A percentile compares a stretch with the other conserved stretches of the same genome.
Conservation (phyloP, 2,329 filamentous ascomycete genomes). For the Colletotrichum plurivorum region DNA sequence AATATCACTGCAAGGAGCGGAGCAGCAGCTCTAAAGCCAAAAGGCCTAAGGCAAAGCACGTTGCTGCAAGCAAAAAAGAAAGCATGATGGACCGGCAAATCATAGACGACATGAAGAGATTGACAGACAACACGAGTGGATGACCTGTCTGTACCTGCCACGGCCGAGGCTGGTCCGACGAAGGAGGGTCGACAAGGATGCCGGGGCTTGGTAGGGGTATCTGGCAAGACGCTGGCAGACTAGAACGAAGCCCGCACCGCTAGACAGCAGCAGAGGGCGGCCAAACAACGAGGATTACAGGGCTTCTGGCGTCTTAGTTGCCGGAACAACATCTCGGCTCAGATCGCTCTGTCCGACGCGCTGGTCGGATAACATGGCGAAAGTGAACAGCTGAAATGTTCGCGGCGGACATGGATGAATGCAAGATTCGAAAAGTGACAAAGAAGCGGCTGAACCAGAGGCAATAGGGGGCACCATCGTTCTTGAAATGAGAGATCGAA, state of each 20-base stretch:
- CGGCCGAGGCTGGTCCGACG: slow-evolving; percentile 30
- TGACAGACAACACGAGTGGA: slow-evolving; percentile 22
- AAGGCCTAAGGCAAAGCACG: slow-evolving; percentile 4
- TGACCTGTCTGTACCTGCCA: slow-evolving; percentile 3
- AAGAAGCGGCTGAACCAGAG: slow-evolving; percentile 9
- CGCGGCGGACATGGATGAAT: neutral
- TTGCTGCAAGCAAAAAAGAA: slow-evolving; percentile 28
- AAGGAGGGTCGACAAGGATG: slow-evolving; percentile 29
- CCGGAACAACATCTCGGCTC: slow-evolving; percentile 1
- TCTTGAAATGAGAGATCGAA: neutral
- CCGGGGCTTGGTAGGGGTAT: slow-evolving; percentile 28
- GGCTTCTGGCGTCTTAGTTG: slow-evolving; percentile 3
- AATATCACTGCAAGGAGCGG: slow-evolving; percentile 15
- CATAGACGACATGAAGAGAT: slow-evolving; percentile 17
- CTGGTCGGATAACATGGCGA: neutral
- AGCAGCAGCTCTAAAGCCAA: slow-evolving; percentile 1
- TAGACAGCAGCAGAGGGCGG: slow-evolving; percentile 30
- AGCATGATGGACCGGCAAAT: slow-evolving; percentile 26
- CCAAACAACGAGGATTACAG: slow-evolving; percentile 2
- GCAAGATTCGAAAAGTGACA: slow-evolving; percentile 9
- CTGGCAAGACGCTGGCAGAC: slow-evolving; percentile 16
- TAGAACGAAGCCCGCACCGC: slow-evolving; percentile 13
- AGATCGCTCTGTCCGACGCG: slow-evolving; percentile 7
- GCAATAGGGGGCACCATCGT: neutral
- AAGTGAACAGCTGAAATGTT: slow-evolving; percentile 3